Evolutionary conservation across 2,329 filamentous ascomycete genomes (phyloP), one percentile per base, ranked within the genome.

Genomic region (Pezicula carpinea): DNA sequence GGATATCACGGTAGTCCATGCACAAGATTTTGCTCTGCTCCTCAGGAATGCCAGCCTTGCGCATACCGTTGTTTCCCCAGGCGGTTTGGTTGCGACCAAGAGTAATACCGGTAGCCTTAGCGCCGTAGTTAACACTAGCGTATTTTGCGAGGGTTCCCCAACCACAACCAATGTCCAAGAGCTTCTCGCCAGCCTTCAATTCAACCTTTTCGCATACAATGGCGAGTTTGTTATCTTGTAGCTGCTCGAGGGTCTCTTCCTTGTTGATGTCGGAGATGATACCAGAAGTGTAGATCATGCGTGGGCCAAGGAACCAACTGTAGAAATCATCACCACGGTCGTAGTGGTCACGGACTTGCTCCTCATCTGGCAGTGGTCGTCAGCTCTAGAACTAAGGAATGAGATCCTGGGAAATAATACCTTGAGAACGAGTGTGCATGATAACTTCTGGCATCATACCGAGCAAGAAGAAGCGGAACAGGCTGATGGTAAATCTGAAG

Each of bases 241-340:
- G 80, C 72, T 97, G 79, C 72, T 99, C 93, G 21, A 99, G 85
- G 29, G 83, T 81, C 73, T 97, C 93, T 71, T 97, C 93, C 57
- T 77, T 79, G 69, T 85, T 83, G 67, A 88, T 80, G 68, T 97
- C 90, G 52, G 87, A 86, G 66, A 99, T 95, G 62, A 99, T 76
- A 61, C 93, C 93, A 43, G 89, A 95, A 43, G 93, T 99, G 76
- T 97, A 97, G 71, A 97, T 89, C 93, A 97, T 99, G 64, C 92
- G 91, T 50, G 92, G 92, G 52, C 93, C 93, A 54, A 97, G 81
- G 79, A 97, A 97, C 90, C 91, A 99, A 67, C 82, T 86, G 76
- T 99, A 99, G 74, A 96, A 96, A 71, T 97, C 93, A 67, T 99
- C 90, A 64, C 93, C 93, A 56, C 90, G 85, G 77, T 97, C 93